Conservation (phyloP, 2,329 filamentous ascomycete species). For the Botryotinia narcissicola region DNA sequence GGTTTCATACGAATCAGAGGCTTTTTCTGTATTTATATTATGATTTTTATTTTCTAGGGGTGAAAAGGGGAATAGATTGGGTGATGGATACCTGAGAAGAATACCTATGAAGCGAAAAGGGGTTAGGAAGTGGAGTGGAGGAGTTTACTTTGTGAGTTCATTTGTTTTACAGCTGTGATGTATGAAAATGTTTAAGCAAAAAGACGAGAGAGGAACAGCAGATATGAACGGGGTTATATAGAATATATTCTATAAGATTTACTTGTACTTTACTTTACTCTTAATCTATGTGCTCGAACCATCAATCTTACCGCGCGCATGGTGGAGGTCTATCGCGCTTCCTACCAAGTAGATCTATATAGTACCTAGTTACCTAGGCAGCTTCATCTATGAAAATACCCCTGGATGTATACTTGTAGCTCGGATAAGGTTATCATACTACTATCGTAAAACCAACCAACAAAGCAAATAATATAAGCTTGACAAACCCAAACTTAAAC, state of each 20-base stretch:
- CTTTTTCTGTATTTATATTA: slow-evolving; percentile 12
- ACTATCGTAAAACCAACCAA: neutral
- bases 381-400: neutral
- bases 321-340: neutral
- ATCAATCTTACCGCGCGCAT: neutral
- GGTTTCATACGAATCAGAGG: neutral
- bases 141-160: neutral
- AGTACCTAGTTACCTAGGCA: neutral
- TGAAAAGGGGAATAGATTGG: neutral
- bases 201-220: neutral
- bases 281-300: neutral
- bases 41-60: neutral
- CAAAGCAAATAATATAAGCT: neutral
- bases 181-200: neutral
- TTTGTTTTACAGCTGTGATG: neutral
- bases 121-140: neutral
- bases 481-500: neutral
- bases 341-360: neutral
- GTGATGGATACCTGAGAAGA: slow-evolving; percentile 1
- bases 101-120: neutral
- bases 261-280: neutral
- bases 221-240: neutral
- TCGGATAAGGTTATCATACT: neutral
- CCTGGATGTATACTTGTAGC: neutral
- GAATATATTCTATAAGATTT: neutral